These are phyloP conservation scores for Cylindricascospora bacillispora DNA, from an alignment of 1,139 yeast genomes.

Conservation along the genomic window DNA sequence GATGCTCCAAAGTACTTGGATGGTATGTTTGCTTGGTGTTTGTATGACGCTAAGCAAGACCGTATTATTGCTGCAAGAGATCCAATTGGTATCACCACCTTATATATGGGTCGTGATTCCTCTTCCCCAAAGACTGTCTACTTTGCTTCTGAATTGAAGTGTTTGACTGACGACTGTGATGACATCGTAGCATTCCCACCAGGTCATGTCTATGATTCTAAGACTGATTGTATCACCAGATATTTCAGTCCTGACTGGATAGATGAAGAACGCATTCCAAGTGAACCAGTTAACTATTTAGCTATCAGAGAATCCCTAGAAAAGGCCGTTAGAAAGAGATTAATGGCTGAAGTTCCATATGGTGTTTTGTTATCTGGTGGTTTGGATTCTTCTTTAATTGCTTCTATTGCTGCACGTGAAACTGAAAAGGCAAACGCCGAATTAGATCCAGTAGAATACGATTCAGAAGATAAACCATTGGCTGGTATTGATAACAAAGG, in stretches of 20 bases:
- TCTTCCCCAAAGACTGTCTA: conserved; percentile 60
- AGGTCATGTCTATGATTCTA: conserved; percentile 91
- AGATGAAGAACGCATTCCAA: conserved; percentile 66
- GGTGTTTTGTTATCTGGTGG: conserved; percentile 97
- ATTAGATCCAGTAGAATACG: conserved; percentile 27
- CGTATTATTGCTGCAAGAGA: conserved; percentile 95
- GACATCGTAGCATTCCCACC: conserved; percentile 92
- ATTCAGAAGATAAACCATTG: conserved; percentile 36
- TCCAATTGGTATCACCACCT: conserved; percentile 93
- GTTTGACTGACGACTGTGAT: conserved; percentile 90
- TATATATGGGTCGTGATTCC: conserved; percentile 84
- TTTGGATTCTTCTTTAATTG: conserved; percentile 89
- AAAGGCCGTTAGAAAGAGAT: conserved; percentile 93
- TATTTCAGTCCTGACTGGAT: conserved; percentile 93
- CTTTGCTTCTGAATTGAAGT: conserved; percentile 91
- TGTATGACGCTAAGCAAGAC: conserved; percentile 74
- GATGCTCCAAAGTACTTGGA: conserved; percentile 90
- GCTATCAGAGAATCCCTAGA: conserved; percentile 71
- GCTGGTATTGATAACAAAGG: conserved; percentile 91
- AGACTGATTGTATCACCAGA: conserved; percentile 72
- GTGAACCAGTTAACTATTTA: conserved; percentile 58
- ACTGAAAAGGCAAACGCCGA: conserved; percentile 63
- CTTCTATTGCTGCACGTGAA: conserved; percentile 94
- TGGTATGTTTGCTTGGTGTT: conserved; percentile 96
- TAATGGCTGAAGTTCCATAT: conserved; percentile 98